Percentiles rank a stretch among this genome's conserved stretches.
Conservation (phyloP, 495 filamentous ascomycete species). For the Penicillium herquei region DNA sequence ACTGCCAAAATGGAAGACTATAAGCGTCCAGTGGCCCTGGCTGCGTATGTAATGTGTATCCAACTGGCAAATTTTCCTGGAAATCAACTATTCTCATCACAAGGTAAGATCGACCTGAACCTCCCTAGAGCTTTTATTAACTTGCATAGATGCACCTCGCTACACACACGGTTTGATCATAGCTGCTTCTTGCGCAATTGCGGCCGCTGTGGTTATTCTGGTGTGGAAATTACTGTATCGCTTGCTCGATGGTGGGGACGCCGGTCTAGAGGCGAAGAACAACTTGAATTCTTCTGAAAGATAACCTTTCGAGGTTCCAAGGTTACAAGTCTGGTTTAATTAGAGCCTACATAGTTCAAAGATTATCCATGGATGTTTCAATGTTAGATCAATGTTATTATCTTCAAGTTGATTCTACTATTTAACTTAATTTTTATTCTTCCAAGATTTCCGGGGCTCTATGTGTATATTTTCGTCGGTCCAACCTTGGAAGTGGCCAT, state of each 20-base stretch:
- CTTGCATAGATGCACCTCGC: slow-evolving; percentile 1
- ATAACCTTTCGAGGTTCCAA: background rate
- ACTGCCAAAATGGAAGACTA: slow-evolving; percentile 6
- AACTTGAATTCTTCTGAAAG: background rate
- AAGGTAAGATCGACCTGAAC: background rate
- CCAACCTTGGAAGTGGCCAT: too few species aligned
- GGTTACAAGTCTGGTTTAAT: too few species aligned
- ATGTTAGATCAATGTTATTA: too few species aligned
- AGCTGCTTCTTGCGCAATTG: slow-evolving; percentile 6
- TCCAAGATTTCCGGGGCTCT: too few species aligned
- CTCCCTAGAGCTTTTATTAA: background rate
- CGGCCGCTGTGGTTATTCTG: slow-evolving; percentile 14
- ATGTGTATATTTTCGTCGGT: too few species aligned
- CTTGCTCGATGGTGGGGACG: slow-evolving; percentile 2
- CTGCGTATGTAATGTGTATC: slow-evolving; percentile 8
- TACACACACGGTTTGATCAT: slow-evolving; percentile 2
- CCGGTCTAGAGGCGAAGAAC: background rate
- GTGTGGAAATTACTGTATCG: slow-evolving; percentile 13
- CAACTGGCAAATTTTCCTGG: slow-evolving; percentile 6
- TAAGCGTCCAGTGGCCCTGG: slow-evolving; percentile 4
- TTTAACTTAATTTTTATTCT: too few species aligned
- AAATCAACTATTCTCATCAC: slow-evolving; percentile 4
- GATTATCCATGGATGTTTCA: too few species aligned
- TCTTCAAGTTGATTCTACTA: too few species aligned
- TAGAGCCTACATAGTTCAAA: too few species aligned